Conservation (phyloP, 495 filamentous ascomycete species). For the Aspergillus heteromorphus region DNA sequence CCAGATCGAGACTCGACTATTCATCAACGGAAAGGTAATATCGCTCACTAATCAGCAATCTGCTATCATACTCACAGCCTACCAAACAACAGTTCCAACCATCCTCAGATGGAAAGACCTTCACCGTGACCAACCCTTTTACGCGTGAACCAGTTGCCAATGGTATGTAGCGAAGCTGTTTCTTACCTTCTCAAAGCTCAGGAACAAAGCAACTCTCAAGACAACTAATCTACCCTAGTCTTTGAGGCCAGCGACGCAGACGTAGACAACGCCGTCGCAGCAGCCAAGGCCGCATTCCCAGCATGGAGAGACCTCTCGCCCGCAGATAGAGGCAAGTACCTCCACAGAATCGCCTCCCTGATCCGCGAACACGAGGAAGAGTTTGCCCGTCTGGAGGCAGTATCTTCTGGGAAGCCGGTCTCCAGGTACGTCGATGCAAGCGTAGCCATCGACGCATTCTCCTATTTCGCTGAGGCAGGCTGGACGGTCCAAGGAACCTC, state of each 20-base stretch:
- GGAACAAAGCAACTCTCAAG: neutral
- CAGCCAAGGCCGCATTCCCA: constrained; percentile 55
- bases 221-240: constrained; percentile 17
- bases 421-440: constrained; percentile 20
- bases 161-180: constrained; percentile 15
- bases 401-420: constrained; percentile 26
- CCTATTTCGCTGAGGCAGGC: constrained; percentile 24
- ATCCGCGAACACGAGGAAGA: constrained; percentile 41
- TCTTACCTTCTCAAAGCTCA: neutral
- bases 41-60: neutral
- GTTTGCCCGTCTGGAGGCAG: constrained; percentile 43
- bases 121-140: constrained; percentile 40
- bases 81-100: constrained; percentile 32
- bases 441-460: constrained; percentile 18
- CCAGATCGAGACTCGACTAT: constrained; percentile 34
- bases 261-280: constrained; percentile 51
- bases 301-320: constrained; percentile 48
- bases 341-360: constrained; percentile 50
- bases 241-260: constrained; percentile 47
- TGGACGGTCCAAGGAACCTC: constrained; percentile 42
- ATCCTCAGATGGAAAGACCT: constrained; percentile 39
- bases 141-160: constrained; percentile 38
- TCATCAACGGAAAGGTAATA: constrained; percentile 46
- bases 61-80: neutral
- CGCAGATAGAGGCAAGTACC: constrained; percentile 32